Evolutionary conservation across 257 asterid genomes (phyloP).

Genomic region (Nicotiana undulata): DNA sequence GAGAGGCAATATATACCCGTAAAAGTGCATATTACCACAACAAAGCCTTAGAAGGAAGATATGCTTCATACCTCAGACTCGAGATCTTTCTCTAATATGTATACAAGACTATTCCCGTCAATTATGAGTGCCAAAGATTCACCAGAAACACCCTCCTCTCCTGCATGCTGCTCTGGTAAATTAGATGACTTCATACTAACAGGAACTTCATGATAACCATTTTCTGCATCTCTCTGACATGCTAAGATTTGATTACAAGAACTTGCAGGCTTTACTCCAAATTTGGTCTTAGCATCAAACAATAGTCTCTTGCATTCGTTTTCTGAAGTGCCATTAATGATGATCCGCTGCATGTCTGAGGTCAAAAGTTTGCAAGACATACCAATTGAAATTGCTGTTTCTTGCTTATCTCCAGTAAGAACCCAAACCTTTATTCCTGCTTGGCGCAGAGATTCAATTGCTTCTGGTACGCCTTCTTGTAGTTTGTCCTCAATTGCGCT

Average conservation of each 20-base stretch:
- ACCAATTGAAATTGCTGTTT: constrained; percentile 95
- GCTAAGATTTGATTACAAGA: constrained; percentile 24
- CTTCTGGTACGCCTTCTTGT: constrained; percentile 95
- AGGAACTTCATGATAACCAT: constrained; percentile 44
- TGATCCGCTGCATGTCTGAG: constrained; percentile 80
- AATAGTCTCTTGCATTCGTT: constrained; percentile 76
- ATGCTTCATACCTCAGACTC: constrained; percentile 61
- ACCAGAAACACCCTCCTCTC: constrained; percentile 34
- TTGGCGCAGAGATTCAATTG: constrained; percentile 86
- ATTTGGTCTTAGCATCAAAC: constrained; percentile 72
- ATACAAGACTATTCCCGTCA: constrained; percentile 97
- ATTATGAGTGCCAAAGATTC: constrained; percentile 76
- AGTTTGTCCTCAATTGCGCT: constrained; percentile 97
- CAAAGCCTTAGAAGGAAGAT: background rate
- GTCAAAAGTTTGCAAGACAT: constrained; percentile 93
- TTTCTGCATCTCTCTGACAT: constrained; percentile 37
- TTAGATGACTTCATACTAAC: constrained; percentile 33
- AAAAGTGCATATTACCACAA: background rate
- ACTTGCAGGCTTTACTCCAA: constrained; percentile 35
- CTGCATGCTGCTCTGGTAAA: constrained; percentile 30
- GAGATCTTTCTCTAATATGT: constrained; percentile 88
- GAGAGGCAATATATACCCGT: background rate
- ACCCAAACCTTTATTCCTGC: constrained; percentile 99
- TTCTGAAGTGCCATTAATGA: constrained; percentile 85
- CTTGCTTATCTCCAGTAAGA: constrained; percentile 98